Evolutionary conservation across 176 grass and related monocot genomes (phyloP).

Genomic region (Poa pratensis): DNA sequence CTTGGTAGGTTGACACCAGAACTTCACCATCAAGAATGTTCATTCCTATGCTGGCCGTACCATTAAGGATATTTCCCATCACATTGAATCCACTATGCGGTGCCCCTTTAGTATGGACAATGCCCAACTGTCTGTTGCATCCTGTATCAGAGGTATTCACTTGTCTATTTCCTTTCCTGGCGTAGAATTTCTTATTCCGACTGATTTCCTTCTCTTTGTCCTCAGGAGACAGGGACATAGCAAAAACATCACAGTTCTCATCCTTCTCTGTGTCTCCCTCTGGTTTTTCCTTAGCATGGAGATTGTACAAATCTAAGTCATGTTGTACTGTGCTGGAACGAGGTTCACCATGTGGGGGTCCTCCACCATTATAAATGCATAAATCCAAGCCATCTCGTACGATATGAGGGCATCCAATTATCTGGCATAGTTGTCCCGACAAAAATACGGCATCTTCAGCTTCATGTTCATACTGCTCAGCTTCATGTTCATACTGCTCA

Average conservation of each 20-base stretch:
- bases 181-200: neutral
- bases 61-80: neutral
- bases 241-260: neutral
- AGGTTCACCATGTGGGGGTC: no score
- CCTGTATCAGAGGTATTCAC: neutral
- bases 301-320: neutral
- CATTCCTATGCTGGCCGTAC: neutral
- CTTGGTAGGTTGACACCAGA: conserved; percentile 12
- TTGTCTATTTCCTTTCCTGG: neutral
- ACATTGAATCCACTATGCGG: neutral
- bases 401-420: no score
- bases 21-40: neutral
- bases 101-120: neutral
- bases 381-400: neutral
- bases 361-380: no score
- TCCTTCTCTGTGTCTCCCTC: neutral
- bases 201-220: neutral
- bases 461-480: conserved; percentile 1
- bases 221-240: neutral
- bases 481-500: conserved; percentile 8
- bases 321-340: neutral
- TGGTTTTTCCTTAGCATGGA: neutral
- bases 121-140: neutral
- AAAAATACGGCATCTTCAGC: neutral
- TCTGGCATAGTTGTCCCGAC: neutral